Evolutionary conservation across 1,284 basidiomycete species (phyloP), one percentile per base, ranked within the genome.

Genomic region (Irpex rosettiformis): DNA sequence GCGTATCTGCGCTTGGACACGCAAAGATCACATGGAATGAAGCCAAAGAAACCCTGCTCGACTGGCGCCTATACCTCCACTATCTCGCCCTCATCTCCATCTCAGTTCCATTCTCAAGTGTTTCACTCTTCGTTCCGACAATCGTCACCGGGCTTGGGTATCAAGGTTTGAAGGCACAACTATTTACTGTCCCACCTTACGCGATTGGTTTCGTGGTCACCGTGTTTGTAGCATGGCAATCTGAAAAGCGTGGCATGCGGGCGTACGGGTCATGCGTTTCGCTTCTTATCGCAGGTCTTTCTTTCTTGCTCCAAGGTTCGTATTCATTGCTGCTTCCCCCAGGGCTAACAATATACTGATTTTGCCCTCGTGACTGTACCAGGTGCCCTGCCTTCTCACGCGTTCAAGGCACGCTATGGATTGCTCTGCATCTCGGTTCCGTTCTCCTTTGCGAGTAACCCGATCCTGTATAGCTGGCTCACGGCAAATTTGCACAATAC

Each of bases 111-210:
- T 74, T 75, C 56, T 69, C 69, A 7, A 72, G 69, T 56, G 62
- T 75, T 30, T 73, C 72, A 5, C 61, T 74, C 18, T 74, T 75
- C 61, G 48, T 70, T 16, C 73, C 73, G 3, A 72, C 72, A 2
- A 74, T 75, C 60, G 67, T 71, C 29, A 66, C 71, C 24, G 73
- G 70, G 3, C 66, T 82, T 21, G 81, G 81, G 1, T 80, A 79
- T 65, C 71, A 70, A 22, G 70, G 73, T 27, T 53, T 40, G 18
- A 27, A 56, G 25, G 58, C 81, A 1, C 82, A 85, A 66, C 73
- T 85, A 18, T 78, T 80, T 71, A 81, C 81, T 2, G 82, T 84
- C 1, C 82, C 82, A 25, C 79, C 81, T 13, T 83, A 79, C 53
- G 75, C 74, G 16, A 68, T 72, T 21, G 74, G 72, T 13, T 74